phyloP scores from a whole-genome alignment of 768 basidiomycete genomes.

The Cystobasidium onofrii region DNA sequence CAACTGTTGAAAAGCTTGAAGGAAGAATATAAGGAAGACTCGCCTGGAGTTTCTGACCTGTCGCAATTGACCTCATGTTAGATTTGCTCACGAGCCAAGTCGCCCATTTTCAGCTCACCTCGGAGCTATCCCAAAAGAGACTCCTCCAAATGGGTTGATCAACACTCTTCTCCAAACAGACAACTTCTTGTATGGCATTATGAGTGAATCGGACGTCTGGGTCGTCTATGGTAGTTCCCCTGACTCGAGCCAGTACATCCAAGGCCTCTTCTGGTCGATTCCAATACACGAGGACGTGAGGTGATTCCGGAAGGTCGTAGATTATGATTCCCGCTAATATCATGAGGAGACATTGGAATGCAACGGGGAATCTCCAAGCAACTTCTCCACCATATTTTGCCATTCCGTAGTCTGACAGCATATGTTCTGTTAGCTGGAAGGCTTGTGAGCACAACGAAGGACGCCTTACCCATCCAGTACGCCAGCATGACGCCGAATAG shows the following conservation, averaged over 20 bases:
- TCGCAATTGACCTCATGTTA: not conserved
- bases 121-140: conserved; percentile 11
- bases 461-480: conserved; percentile 8
- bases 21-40: conserved; percentile 6
- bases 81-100: too few relatives aligned
- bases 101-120: not conserved
- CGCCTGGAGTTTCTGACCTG: conserved; percentile 10
- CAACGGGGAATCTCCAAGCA: conserved; percentile 13
- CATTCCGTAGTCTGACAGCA: conserved; percentile 10
- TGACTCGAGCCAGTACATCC: not conserved
- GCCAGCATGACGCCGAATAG: conserved; percentile 11
- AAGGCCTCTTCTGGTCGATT: not conserved
- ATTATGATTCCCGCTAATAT: not conserved
- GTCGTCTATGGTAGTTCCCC: not conserved
- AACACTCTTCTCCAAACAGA: conserved; percentile 7
- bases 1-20: conserved; percentile 13
- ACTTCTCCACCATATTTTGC: conserved; percentile 7
- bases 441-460: not conserved
- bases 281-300: not conserved
- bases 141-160: conserved; percentile 6
- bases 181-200: not conserved
- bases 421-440: not conserved
- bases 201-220: not conserved
- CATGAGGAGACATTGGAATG: conserved; percentile 19
- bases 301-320: conserved; percentile 5